Evolutionary conservation across 2,329 filamentous ascomycete species (phyloP).

Genomic region (Arthrobotrys entomopaga): DNA sequence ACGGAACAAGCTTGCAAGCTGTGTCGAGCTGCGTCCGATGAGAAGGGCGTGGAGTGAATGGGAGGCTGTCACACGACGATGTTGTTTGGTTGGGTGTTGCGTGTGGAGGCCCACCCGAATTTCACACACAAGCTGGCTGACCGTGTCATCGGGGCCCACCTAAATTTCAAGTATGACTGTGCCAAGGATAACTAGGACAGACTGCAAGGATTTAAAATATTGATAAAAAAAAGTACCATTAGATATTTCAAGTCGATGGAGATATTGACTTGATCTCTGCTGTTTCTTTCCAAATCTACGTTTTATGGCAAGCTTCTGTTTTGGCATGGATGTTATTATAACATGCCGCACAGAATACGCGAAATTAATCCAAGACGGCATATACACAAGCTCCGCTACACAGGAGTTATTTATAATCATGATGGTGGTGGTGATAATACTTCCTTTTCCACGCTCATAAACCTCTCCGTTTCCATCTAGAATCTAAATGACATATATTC

Average conservation of each 20-base stretch:
- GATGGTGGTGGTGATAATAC: constrained; percentile 19
- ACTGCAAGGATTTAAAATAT: too few relatives aligned
- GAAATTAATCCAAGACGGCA: constrained; percentile 44
- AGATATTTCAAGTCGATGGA: too few relatives aligned
- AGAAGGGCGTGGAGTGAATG: background rate
- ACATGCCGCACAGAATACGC: background rate
- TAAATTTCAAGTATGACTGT: background rate
- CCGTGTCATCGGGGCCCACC: constrained; percentile 22
- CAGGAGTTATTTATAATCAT: constrained; percentile 27
- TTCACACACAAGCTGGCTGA: constrained; percentile 16
- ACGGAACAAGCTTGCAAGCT: too few relatives aligned
- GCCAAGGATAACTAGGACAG: too few relatives aligned
- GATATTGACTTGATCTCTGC: too few relatives aligned
- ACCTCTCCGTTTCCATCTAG: background rate
- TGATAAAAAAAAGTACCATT: too few relatives aligned
- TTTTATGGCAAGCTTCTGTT: too few relatives aligned
- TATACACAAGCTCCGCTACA: constrained; percentile 47
- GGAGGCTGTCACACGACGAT: constrained; percentile 40
- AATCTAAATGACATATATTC: background rate
- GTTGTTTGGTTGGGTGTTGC: background rate
- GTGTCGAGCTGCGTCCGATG: too few relatives aligned
- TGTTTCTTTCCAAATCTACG: too few relatives aligned
- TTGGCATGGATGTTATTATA: too few relatives aligned
- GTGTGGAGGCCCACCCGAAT: constrained; percentile 11
- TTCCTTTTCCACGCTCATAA: constrained; percentile 16